A percentile compares a stretch with the other conserved stretches of the same genome.
These are phyloP conservation scores for Phylloporus arenicola DNA, from an alignment of 768 basidiomycete species.

Conservation along the genomic window DNA sequence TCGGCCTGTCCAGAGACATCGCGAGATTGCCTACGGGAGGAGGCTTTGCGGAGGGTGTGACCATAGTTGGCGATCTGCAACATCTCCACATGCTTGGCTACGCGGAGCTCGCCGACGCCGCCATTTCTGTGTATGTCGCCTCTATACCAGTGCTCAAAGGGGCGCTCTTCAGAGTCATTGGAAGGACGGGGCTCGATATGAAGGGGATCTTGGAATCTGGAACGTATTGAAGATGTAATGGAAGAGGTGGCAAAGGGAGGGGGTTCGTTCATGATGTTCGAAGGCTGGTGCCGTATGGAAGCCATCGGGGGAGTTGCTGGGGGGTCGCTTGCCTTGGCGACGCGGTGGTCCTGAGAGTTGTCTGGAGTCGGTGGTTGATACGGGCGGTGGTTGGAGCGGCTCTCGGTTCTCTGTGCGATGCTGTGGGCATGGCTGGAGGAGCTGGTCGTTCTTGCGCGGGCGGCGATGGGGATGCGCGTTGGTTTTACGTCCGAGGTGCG, in stretches of 20 bases:
- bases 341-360: constrained; percentile 27
- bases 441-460: constrained; percentile 39
- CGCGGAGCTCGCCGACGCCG: constrained; percentile 79
- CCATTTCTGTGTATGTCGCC: constrained; percentile 83
- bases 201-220: constrained; percentile 30
- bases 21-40: constrained; percentile 22
- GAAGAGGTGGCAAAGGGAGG: constrained; percentile 52
- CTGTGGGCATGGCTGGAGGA: constrained; percentile 35
- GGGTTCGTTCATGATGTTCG: constrained; percentile 57
- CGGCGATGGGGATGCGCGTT: constrained; percentile 46
- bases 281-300: constrained; percentile 34
- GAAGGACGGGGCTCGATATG: constrained; percentile 47
- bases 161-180: constrained; percentile 73
- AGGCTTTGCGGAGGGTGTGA: constrained; percentile 44
- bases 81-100: constrained; percentile 76
- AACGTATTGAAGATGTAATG: constrained; percentile 40
- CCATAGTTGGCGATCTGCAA: constrained; percentile 84
- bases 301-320: constrained; percentile 31
- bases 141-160: constrained; percentile 88
- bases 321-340: constrained; percentile 26
- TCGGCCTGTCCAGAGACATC: constrained; percentile 20
- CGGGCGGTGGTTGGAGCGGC: constrained; percentile 20
- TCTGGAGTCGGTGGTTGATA: constrained; percentile 26
- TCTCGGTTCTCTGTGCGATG: constrained; percentile 33
- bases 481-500: constrained; percentile 37